These are phyloP conservation scores for Trichoderma gracile DNA, from an alignment of 2,329 filamentous ascomycete genomes.

Conservation along the genomic window DNA sequence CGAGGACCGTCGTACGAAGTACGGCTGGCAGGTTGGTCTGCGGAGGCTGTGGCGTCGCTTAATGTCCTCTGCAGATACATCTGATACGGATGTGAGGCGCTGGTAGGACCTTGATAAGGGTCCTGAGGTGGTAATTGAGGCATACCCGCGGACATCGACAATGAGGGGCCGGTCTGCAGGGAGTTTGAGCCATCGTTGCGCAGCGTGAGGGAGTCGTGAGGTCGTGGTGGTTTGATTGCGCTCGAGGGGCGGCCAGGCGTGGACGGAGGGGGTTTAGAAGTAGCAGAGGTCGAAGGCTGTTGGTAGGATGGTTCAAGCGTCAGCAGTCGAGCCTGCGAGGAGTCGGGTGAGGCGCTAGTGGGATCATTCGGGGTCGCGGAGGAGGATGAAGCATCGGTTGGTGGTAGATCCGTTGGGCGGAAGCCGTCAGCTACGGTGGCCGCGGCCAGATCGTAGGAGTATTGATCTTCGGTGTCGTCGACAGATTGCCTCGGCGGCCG, in stretches of 20 bases:
- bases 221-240: conserved; percentile 54
- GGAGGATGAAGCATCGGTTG: conserved; percentile 8
- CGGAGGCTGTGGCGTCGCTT: conserved; percentile 72
- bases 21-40: conserved; percentile 44
- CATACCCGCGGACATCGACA: conserved; percentile 38
- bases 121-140: conserved; percentile 53
- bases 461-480: conserved; percentile 41
- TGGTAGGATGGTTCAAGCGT: conserved; percentile 5
- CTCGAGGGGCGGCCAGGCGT: conserved; percentile 52
- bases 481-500: conserved; percentile 41
- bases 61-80: conserved; percentile 76
- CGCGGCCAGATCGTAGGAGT: conserved; percentile 51
- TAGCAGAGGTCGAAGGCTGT: conserved; percentile 11
- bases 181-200: conserved; percentile 51
- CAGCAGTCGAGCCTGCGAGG: conserved; percentile 16
- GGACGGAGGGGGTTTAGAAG: conserved; percentile 28
- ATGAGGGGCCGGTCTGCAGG: conserved; percentile 18
- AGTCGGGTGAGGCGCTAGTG: conserved; percentile 30
- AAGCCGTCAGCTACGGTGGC: conserved; percentile 57
- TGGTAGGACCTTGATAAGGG: conserved; percentile 68
- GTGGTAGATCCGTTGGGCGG: conserved; percentile 39
- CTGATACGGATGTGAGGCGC: conserved; percentile 80
- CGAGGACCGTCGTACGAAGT: conserved; percentile 1
- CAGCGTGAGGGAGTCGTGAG: conserved; percentile 53
- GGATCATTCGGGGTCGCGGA: conserved; percentile 18